These are phyloP conservation scores for Boletus insuetus DNA, from an alignment of 768 basidiomycete genomes.

Conservation along the genomic window DNA sequence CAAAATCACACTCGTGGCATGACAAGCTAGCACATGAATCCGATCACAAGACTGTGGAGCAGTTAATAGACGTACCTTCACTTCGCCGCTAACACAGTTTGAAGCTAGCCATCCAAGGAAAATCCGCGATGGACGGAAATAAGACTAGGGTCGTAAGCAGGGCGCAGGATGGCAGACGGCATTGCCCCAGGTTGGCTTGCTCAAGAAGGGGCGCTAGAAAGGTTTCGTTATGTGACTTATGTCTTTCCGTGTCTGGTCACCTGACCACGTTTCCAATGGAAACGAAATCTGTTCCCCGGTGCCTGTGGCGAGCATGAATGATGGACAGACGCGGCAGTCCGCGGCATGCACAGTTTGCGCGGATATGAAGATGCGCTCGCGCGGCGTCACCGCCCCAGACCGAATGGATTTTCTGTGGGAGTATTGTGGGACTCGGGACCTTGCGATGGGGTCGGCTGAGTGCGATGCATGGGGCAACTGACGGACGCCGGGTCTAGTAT, in stretches of 20 bases:
- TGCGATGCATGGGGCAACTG: constrained; percentile 8
- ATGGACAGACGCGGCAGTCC: constrained; percentile 22
- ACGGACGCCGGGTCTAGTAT: not conserved
- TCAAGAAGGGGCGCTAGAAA: not conserved
- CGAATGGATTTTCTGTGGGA: constrained; percentile 1
- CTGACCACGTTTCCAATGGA: constrained; percentile 23
- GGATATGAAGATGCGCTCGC: constrained; percentile 30
- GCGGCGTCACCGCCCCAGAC: constrained; percentile 12
- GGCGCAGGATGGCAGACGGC: not conserved
- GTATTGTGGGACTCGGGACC: not conserved
- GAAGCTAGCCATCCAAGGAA: too few relatives aligned
- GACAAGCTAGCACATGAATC: not conserved
- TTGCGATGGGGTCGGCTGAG: constrained; percentile 1
- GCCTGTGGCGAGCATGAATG: constrained; percentile 29
- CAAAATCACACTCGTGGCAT: not conserved
- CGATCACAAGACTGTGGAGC: not conserved
- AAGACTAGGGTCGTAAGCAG: not conserved
- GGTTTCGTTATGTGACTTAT: too few relatives aligned
- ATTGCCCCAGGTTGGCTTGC: not conserved
- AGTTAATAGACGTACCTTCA: not conserved
- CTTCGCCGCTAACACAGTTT: not conserved
- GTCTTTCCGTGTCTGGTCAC: constrained; percentile 3
- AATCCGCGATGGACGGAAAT: too few relatives aligned
- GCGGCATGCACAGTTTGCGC: constrained; percentile 26
- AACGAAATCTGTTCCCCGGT: constrained; percentile 23